Evolutionary conservation across 2,329 filamentous ascomycete genomes (phyloP), one percentile per base, ranked within the genome.

Genomic region (Apiospora marii): DNA sequence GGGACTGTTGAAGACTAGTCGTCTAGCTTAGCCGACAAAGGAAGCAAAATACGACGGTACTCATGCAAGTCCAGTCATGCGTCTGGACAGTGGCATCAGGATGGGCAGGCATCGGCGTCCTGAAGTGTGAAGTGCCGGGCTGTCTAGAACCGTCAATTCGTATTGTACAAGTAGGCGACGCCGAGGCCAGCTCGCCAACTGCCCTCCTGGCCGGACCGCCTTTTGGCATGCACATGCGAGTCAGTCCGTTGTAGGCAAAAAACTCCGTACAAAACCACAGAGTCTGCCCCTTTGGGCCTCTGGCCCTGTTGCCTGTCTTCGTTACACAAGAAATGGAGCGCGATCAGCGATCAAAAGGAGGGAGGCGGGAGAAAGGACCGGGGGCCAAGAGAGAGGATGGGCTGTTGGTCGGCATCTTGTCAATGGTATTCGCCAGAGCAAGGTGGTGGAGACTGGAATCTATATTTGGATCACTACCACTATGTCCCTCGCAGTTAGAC

Each of bases 381-480:
- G 67, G 67, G 30, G 67, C 61, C 69, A 30, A 64, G 68, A 67
- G 61, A 37, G 24, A 13, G 24, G 34, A 43, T 48, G 22, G 64
- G 58, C 46, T 51, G 51, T 70, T 68, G 43, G 67, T 12, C 19
- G 13, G 67, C 43, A 37, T 46, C 43, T 68, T 48, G 19, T 41
- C 34, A 30, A 24, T 41, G 58, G 30, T 13, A 70, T 70, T 67
- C 68, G 67, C 13, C 68, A 27, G 22, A 46, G 30, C 19, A 44
- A 44, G 16, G 8, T 16, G 61, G 71, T 72, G 71, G 71, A 37
- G 58, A 22, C 34, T 30, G 27, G 27, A 22, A 22, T 70, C 71
- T 72, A 72, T 68, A 70, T 67, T 72, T 72, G 61, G 71, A 70
- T 69, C 13, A 16, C 30, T 22, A 5, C 51, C 13, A 16, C 30